These are phyloP conservation scores for Talaromyces liani DNA, from an alignment of 495 filamentous ascomycete species.

Conservation along the genomic window DNA sequence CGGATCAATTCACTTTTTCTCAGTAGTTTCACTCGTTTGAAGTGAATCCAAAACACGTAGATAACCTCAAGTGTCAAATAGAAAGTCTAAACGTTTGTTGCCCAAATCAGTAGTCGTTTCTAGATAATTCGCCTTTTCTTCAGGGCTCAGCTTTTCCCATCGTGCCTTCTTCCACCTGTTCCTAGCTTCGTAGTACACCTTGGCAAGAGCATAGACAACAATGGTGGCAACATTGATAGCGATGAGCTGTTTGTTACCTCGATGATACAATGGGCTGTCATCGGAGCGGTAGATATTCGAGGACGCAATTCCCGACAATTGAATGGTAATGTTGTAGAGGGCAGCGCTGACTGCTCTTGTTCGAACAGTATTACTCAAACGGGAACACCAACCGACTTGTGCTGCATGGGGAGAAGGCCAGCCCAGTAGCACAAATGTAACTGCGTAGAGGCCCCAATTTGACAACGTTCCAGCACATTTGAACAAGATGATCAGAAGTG, in stretches of 20 bases:
- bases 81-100: constrained; percentile 30
- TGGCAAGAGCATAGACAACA: constrained; percentile 24
- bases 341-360: constrained; percentile 47
- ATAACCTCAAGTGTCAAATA: constrained; percentile 18
- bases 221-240: constrained; percentile 38
- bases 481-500: constrained; percentile 34
- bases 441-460: constrained; percentile 48
- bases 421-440: constrained; percentile 48
- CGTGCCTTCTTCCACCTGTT: constrained; percentile 20
- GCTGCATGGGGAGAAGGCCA: constrained; percentile 37
- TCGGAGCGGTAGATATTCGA: constrained; percentile 51
- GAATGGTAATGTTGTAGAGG: constrained; percentile 45
- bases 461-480: constrained; percentile 28
- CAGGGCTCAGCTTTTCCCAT: constrained; percentile 15
- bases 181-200: constrained; percentile 29
- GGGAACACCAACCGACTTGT: constrained; percentile 28
- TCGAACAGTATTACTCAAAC: constrained; percentile 48
- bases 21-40: neutral
- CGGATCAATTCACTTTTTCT: too few species aligned
- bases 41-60: constrained; percentile 20
- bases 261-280: constrained; percentile 47
- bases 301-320: constrained; percentile 41
- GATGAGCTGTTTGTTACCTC: constrained; percentile 43
- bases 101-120: constrained; percentile 28
- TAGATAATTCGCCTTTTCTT: constrained; percentile 21